Evolutionary conservation across 2,329 filamentous ascomycete species (phyloP).

Genomic region (Exophiala viscosa): DNA sequence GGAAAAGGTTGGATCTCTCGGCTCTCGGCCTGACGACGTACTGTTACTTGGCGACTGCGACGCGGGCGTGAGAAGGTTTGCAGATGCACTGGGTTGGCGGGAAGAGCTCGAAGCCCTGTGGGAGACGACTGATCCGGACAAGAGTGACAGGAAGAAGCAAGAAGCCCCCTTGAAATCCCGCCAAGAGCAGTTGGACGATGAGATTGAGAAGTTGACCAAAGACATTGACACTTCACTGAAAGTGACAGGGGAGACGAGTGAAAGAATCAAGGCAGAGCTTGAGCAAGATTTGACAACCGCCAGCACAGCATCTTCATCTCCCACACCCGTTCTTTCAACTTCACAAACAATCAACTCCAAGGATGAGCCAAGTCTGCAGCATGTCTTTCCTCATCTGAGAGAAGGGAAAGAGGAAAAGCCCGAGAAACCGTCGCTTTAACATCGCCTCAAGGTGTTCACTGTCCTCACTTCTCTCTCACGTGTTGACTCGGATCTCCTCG

Average conservation of each 20-base stretch:
- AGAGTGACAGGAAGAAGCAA: constrained; percentile 48
- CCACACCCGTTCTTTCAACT: neutral
- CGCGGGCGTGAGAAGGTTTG: constrained; percentile 71
- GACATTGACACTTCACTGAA: constrained; percentile 56
- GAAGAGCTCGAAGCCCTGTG: constrained; percentile 77
- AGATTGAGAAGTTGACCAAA: constrained; percentile 56
- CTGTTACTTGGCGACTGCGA: constrained; percentile 80
- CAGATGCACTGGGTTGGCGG: constrained; percentile 76
- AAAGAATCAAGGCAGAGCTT: constrained; percentile 39
- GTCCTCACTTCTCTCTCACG: neutral
- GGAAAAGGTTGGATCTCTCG: constrained; percentile 76
- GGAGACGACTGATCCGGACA: constrained; percentile 62
- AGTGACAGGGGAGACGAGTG: constrained; percentile 36
- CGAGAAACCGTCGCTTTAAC: constrained; percentile 26
- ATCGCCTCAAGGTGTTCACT: neutral
- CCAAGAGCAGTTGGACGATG: constrained; percentile 56
- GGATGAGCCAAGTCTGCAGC: constrained; percentile 9
- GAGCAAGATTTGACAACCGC: constrained; percentile 8
- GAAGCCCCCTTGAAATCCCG: constrained; percentile 41
- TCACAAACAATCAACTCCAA: constrained; percentile 6
- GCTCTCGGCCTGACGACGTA: constrained; percentile 77
- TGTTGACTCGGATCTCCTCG: neutral
- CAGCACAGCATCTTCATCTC: neutral
- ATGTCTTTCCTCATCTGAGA: constrained; percentile 28
- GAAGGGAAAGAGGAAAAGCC: constrained; percentile 6